Conservation (phyloP, 345 rosid species). For the Gossypium rotundifolium region DNA sequence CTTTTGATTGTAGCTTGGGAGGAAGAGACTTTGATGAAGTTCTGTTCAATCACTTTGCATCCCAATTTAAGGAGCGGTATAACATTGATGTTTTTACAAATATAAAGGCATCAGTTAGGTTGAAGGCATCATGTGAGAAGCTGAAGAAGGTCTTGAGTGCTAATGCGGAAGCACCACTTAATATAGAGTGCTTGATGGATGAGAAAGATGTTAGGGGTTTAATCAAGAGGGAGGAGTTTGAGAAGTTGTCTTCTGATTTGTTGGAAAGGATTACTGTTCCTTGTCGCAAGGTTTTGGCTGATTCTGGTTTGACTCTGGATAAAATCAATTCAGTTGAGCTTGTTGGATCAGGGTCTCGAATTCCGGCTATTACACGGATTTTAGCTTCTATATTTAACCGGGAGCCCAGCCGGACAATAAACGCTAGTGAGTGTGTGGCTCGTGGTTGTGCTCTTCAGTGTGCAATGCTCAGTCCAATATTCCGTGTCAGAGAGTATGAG, state of each 20-base stretch:
- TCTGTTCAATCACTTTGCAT: constrained; percentile 42
- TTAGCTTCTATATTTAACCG: constrained; percentile 39
- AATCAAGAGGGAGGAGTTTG: constrained; percentile 65
- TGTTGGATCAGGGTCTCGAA: constrained; percentile 65
- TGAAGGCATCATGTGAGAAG: constrained; percentile 60
- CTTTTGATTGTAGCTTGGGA: constrained; percentile 47
- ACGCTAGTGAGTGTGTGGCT: constrained; percentile 67
- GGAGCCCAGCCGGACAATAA: constrained; percentile 59
- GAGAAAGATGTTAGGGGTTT: constrained; percentile 65
- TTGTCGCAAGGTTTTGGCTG: constrained; percentile 49
- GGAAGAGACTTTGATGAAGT: constrained; percentile 64
- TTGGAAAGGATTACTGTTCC: constrained; percentile 47
- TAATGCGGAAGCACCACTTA: constrained; percentile 58
- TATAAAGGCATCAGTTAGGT: constrained; percentile 47
- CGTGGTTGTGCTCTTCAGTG: constrained; percentile 74
- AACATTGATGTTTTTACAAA: constrained; percentile 52
- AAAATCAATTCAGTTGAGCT: constrained; percentile 57
- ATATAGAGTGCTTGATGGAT: constrained; percentile 63
- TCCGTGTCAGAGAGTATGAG: constrained; percentile 57
- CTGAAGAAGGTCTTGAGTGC: constrained; percentile 69
- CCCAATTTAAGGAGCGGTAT: constrained; percentile 49
- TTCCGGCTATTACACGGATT: constrained; percentile 50
- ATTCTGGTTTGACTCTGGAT: constrained; percentile 46
- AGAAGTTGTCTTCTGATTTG: constrained; percentile 37
- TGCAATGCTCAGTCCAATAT: constrained; percentile 66